Evolutionary conservation across 495 filamentous ascomycete genomes (phyloP).

Genomic region (Penicillium atrosanguineum): DNA sequence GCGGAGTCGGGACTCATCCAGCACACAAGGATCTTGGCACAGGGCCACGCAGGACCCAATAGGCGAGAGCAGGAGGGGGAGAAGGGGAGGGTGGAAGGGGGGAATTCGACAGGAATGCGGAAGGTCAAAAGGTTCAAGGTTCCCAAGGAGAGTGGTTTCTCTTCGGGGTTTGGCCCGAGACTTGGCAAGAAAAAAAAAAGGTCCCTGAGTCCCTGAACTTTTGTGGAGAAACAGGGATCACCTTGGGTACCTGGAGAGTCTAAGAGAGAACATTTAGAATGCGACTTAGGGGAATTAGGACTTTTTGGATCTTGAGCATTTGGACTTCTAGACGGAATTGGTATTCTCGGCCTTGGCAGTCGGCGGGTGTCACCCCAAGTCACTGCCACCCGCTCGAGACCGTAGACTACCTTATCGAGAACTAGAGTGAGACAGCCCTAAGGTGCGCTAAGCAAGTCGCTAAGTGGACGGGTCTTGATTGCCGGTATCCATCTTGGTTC

Average conservation of each 20-base stretch:
- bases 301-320: background rate
- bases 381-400: background rate
- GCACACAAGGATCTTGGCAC: constrained; percentile 31
- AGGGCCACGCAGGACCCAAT: constrained; percentile 21
- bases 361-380: background rate
- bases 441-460: background rate
- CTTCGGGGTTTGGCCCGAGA: constrained; percentile 7
- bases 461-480: background rate
- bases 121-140: background rate
- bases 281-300: background rate
- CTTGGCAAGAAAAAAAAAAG: constrained; percentile 9
- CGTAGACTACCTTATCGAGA: background rate
- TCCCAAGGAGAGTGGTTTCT: background rate
- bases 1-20: constrained; percentile 41
- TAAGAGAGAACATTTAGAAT: background rate
- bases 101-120: constrained; percentile 4
- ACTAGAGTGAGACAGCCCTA: background rate
- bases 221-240: background rate
- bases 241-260: background rate
- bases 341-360: background rate
- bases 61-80: constrained; percentile 12
- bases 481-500: background rate
- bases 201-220: constrained; percentile 2
- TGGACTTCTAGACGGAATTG: constrained; percentile 12
- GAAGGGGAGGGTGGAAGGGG: background rate